These are phyloP conservation scores for Abortiporus biennis DNA, from an alignment of 1,284 basidiomycete species.

Conservation along the genomic window DNA sequence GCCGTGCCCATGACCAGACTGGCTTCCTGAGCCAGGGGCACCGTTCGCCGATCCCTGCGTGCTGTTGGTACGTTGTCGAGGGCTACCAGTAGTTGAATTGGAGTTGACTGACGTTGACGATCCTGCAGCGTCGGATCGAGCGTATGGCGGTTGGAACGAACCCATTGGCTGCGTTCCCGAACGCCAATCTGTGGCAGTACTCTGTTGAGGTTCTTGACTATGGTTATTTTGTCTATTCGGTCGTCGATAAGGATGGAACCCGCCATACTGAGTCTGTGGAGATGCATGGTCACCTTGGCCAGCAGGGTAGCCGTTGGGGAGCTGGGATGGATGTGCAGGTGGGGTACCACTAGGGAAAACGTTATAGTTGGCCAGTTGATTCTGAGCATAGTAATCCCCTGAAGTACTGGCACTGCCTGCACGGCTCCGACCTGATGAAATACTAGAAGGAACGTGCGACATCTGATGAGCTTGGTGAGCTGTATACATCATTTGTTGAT, in stretches of 20 bases:
- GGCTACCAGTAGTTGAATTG: conserved; percentile 35
- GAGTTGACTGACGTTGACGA: conserved; percentile 74
- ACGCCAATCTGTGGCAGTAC: conserved; percentile 41
- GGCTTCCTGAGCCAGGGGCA: conserved; percentile 8
- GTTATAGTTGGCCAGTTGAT: conserved; percentile 48
- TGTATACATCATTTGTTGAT: conserved; percentile 81
- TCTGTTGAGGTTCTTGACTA: conserved; percentile 30
- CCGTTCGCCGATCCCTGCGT: conserved; percentile 22
- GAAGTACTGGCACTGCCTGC: conserved; percentile 28
- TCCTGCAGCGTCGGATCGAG: conserved; percentile 66
- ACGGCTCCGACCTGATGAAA: conserved; percentile 29
- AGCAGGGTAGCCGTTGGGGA: conserved; percentile 31
- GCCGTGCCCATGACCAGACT: conserved; percentile 18
- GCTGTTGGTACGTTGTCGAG: conserved; percentile 60
- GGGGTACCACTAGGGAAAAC: conserved; percentile 67
- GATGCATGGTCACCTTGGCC: conserved; percentile 25
- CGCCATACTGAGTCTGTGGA: conserved; percentile 41
- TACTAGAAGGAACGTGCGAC: conserved; percentile 29
- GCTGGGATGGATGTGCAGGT: conserved; percentile 49
- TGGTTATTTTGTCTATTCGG: conserved; percentile 43
- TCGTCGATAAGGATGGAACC: conserved; percentile 79
- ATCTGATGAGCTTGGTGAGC: conserved; percentile 49
- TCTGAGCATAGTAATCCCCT: conserved; percentile 50
- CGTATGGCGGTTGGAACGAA: conserved; percentile 58
- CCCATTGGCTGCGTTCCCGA: conserved; percentile 26